A percentile compares a stretch with the other conserved stretches of the same genome.
These are phyloP conservation scores for Abrus precatorius DNA, from an alignment of 306 rosid genomes.

Conservation along the genomic window DNA sequence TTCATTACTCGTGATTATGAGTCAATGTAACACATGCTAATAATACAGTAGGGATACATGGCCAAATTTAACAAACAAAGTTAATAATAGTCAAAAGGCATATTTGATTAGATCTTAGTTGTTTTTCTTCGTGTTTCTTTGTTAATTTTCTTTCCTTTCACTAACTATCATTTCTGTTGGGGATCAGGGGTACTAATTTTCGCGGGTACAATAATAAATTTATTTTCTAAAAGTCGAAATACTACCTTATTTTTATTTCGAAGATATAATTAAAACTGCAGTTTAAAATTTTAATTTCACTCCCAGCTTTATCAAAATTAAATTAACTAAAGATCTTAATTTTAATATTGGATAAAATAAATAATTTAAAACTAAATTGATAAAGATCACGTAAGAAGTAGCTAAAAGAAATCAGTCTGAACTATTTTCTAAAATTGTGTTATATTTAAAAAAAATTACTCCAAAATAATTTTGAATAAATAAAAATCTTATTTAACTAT, in stretches of 20 bases:
- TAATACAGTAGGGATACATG: constrained; percentile 8
- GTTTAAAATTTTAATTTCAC: not conserved
- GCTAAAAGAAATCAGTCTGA: no score
- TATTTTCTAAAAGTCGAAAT: no score
- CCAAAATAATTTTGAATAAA: no score
- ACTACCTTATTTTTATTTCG: no score
- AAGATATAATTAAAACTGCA: not conserved
- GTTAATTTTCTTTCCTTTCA: not conserved
- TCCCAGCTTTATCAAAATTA: not conserved
- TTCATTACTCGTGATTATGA: not conserved
- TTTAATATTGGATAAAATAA: no score
- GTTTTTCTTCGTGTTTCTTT: not conserved
- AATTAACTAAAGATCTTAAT: not conserved
- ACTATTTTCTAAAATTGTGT: no score
- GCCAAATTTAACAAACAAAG: not conserved
- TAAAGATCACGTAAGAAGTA: no score
- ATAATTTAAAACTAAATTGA: no score
- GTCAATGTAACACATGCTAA: not conserved
- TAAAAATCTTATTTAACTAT: no score
- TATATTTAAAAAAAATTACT: no score
- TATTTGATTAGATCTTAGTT: not conserved
- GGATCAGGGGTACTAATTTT: not conserved
- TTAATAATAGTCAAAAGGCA: not conserved
- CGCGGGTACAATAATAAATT: not conserved
- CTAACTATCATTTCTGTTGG: not conserved